Base-by-base conservation (phyloP, 1,139 yeast species). In the Hyphopichia burtonii region DNA sequence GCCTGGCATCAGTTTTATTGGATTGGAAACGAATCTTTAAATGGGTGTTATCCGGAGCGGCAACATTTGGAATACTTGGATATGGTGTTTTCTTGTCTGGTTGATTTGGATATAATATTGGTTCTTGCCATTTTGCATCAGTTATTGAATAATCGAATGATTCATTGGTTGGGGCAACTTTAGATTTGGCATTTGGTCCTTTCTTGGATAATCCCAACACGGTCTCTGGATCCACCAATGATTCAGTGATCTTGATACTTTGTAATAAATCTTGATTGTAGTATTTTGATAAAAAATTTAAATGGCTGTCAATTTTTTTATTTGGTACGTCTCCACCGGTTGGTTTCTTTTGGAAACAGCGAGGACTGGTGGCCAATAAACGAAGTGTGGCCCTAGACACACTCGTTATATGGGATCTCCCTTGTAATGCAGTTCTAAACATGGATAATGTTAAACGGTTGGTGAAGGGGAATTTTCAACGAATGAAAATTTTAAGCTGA, bases 231-330 rank as follows among this genome's bases (percentile, higher is more conserved):
- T 80, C 72, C 41, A 89, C 82, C 31, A 79, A 74, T 4, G 86
- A 71, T 65, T 91, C 96, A 1, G 97, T 86, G 40, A 86, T 75
- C 53, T 86, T 71, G 53, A 91, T 88, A 43, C 95, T 82, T 56
- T 88, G 86, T 49, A 91, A 77, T 41, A 90, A 71, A 44, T 83
- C 84, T 23, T 89, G 89, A 9, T 88, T 79, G 60, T 88, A 88
- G 66, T 80, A 88, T 58, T 86, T 78, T 38, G 78, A 67, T 50
- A 88, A 75, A 49, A 76, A 78, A 39, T 81, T 76, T 47, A 83
- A 53, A 61, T 86, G 94, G 45, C 72, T 58, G 22, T 58, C 53
- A 11, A 56, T 53, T 44, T 63, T 65, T 18, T 6, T 17, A 33
- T 31, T 16, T 40, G 37, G 22, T 17, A 5, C 28, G 7, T 25